Conservation (phyloP, 2,329 filamentous ascomycete species). For the Cercospora nicotianae region DNA sequence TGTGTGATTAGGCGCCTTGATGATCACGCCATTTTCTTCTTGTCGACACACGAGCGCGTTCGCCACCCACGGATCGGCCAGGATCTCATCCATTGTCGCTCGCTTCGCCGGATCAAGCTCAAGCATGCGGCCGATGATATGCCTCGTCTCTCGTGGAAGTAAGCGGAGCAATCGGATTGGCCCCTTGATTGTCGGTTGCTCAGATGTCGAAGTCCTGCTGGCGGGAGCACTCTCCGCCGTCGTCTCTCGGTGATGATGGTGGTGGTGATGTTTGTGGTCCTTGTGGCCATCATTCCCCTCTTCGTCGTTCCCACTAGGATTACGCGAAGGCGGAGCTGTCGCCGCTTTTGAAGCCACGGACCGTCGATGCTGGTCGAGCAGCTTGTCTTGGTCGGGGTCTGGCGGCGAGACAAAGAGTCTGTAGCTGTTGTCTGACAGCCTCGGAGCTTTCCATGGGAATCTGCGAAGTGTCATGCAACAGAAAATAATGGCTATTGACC, state of each 20-base stretch:
- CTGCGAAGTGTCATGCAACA: constrained; percentile 96
- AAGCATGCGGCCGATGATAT: constrained; percentile 90
- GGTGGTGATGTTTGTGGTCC: constrained; percentile 28
- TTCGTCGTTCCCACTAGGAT: constrained; percentile 34
- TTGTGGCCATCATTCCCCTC: constrained; percentile 21
- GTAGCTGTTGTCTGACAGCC: constrained; percentile 89
- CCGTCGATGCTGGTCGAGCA: constrained; percentile 33
- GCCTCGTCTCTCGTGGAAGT: constrained; percentile 82
- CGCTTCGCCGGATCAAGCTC: constrained; percentile 81
- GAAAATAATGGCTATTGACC: constrained; percentile 97
- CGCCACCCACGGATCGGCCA: constrained; percentile 87
- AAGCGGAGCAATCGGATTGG: constrained; percentile 87
- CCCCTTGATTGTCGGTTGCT: constrained; percentile 71
- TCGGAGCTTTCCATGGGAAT: constrained; percentile 96
- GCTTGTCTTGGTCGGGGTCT: constrained; percentile 61
- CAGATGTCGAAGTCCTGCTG: constrained; percentile 25
- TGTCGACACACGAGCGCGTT: constrained; percentile 80
- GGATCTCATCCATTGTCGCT: constrained; percentile 80
- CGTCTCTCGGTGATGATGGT: constrained; percentile 38
- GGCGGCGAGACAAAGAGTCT: constrained; percentile 87
- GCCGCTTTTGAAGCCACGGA: constrained; percentile 32
- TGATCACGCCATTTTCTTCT: constrained; percentile 69
- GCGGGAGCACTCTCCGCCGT: constrained; percentile 49
- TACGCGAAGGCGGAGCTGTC: constrained; percentile 46
- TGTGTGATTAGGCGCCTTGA: constrained; percentile 72